phyloP scores from a whole-genome alignment of 2,329 filamentous ascomycete genomes.

The Paraphoma chrysanthemicola region DNA sequence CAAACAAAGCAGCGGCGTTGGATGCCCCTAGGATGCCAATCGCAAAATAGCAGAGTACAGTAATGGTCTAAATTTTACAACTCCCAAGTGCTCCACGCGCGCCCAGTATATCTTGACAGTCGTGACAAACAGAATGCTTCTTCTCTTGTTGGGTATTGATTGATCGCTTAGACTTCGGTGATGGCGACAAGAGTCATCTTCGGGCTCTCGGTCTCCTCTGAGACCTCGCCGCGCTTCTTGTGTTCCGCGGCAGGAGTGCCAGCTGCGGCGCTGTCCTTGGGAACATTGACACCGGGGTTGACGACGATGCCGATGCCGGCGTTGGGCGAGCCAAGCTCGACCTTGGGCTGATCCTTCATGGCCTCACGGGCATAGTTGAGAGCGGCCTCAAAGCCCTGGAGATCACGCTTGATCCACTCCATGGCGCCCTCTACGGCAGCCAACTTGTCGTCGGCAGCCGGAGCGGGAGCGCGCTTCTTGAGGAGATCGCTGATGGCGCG shows the following conservation, averaged over 20 bases:
- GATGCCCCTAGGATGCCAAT: neutral
- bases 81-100: neutral
- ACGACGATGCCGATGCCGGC: slow-evolving; percentile 51
- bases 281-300: slow-evolving; percentile 49
- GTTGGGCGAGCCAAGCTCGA: slow-evolving; percentile 57
- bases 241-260: slow-evolving; percentile 23
- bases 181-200: slow-evolving; percentile 51
- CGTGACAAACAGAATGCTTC: slow-evolving; percentile 1
- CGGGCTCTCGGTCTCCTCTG: slow-evolving; percentile 38
- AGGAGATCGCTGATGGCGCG: slow-evolving; percentile 34
- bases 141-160: slow-evolving; percentile 7
- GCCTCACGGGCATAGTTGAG: slow-evolving; percentile 57
- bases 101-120: slow-evolving; percentile 7
- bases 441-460: slow-evolving; percentile 26
- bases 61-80: slow-evolving; percentile 2
- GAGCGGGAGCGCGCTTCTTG: slow-evolving; percentile 34
- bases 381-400: slow-evolving; percentile 57
- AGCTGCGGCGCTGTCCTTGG: slow-evolving; percentile 46
- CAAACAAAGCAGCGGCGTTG: slow-evolving; percentile 7
- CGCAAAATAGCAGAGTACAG: neutral
- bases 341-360: slow-evolving; percentile 55
- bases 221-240: slow-evolving; percentile 40
- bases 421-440: slow-evolving; percentile 43
- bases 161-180: slow-evolving; percentile 40
- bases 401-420: slow-evolving; percentile 55